Evolutionary conservation across 1,284 basidiomycete genomes (phyloP).

Genomic region (Apiotrichum brassicae): DNA sequence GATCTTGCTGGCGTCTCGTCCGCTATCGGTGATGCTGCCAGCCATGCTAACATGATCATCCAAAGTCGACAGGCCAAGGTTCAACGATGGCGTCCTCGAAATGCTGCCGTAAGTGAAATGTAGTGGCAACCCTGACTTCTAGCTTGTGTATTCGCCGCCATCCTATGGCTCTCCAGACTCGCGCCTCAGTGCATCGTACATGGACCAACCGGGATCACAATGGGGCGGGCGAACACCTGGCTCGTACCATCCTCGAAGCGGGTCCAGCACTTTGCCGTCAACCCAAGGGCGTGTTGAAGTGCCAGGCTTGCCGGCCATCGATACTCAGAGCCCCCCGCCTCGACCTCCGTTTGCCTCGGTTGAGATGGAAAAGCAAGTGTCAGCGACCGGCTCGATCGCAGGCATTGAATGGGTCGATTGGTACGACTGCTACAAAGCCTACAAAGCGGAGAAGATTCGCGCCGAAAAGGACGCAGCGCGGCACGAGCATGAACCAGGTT

Average conservation of each 20-base stretch:
- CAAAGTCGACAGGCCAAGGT: slow-evolving; percentile 53
- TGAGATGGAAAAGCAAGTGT: slow-evolving; percentile 31
- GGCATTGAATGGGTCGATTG: slow-evolving; percentile 57
- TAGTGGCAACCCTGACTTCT: too few species aligned
- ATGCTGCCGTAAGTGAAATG: too few species aligned
- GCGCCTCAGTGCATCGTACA: slow-evolving; percentile 12
- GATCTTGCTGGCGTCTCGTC: slow-evolving; percentile 33
- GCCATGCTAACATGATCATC: slow-evolving; percentile 52
- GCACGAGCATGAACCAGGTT: background rate
- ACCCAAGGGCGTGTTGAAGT: background rate
- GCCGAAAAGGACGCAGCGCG: slow-evolving; percentile 38
- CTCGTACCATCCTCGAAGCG: background rate
- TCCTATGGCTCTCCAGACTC: too few species aligned
- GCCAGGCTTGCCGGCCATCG: background rate
- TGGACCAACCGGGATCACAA: background rate
- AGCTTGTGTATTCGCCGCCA: too few species aligned
- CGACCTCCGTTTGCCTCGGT: background rate
- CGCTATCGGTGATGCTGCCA: slow-evolving; percentile 48
- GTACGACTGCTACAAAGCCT: slow-evolving; percentile 54
- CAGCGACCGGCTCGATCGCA: slow-evolving; percentile 33
- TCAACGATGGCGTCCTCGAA: slow-evolving; percentile 49
- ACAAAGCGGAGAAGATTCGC: slow-evolving; percentile 53
- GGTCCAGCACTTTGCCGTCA: background rate
- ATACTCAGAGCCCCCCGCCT: background rate
- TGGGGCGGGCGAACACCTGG: background rate